phyloP scores from a whole-genome alignment of 495 filamentous ascomycete genomes.

The Neurospora pannonica region DNA sequence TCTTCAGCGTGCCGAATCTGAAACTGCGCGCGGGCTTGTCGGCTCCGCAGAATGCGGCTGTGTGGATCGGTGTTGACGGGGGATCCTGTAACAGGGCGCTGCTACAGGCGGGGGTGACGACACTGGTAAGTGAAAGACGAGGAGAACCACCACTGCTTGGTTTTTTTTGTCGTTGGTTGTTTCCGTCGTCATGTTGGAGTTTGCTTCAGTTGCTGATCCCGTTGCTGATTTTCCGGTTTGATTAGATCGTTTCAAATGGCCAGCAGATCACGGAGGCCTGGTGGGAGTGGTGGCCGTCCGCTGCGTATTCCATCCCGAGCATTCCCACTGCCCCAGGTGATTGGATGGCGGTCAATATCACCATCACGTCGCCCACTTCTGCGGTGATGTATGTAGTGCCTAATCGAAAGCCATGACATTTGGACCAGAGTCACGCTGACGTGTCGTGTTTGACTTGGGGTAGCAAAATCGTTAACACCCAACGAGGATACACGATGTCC shows the following conservation, averaged over 20 bases:
- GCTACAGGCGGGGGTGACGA: conserved; percentile 24
- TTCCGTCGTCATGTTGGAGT: background rate
- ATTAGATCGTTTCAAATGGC: conserved; percentile 20
- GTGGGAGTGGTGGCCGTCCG: conserved; percentile 56
- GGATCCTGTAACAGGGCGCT: conserved; percentile 15
- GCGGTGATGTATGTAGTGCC: conserved; percentile 29
- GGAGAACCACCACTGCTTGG: no score
- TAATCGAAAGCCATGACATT: background rate
- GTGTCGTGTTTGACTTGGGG: background rate
- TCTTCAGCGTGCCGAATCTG: conserved; percentile 17
- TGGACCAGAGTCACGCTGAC: background rate
- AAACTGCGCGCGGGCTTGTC: conserved; percentile 10
- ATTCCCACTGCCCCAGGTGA: conserved; percentile 45
- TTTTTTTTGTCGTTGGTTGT: background rate
- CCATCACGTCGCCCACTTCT: conserved; percentile 29
- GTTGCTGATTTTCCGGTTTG: background rate
- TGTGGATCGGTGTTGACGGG: conserved; percentile 25
- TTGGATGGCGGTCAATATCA: conserved; percentile 42
- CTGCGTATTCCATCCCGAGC: conserved; percentile 38
- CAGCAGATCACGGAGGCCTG: conserved; percentile 34
- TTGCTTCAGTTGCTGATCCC: background rate
- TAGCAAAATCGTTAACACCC: conserved; percentile 33
- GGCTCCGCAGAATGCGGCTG: conserved; percentile 18
- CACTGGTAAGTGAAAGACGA: conserved; percentile 9
- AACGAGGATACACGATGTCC: conserved; percentile 38